phyloP scores from a whole-genome alignment of 169 alveolate genomes.

The Cytauxzoon felis region DNA sequence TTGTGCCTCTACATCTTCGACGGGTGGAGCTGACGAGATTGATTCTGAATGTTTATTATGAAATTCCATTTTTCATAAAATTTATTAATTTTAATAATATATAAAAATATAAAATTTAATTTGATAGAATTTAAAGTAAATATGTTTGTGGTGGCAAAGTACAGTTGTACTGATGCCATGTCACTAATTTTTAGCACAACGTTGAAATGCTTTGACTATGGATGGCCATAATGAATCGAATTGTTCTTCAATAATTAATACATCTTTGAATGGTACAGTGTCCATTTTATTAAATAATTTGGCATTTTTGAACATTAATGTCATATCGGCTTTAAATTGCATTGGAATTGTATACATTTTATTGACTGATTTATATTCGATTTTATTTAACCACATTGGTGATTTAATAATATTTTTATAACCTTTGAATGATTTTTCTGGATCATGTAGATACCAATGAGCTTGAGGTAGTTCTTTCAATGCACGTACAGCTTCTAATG shows the following conservation, averaged over 20 bases:
- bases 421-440: constrained; percentile 61
- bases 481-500: constrained; percentile 66
- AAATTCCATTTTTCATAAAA: too few species aligned
- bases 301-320: constrained; percentile 56
- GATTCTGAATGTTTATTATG: too few species aligned
- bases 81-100: too few species aligned
- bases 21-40: too few species aligned
- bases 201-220: constrained; percentile 53
- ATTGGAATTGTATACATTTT: constrained; percentile 60
- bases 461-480: constrained; percentile 72
- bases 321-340: constrained; percentile 72
- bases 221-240: constrained; percentile 64
- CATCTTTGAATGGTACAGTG: constrained; percentile 54
- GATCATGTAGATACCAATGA: constrained; percentile 65
- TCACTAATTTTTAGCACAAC: constrained; percentile 25
- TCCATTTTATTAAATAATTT: constrained; percentile 56
- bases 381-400: constrained; percentile 71
- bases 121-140: too few species aligned
- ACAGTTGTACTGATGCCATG: too few species aligned
- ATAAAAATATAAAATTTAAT: too few species aligned
- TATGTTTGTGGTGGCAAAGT: too few species aligned
- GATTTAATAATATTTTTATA: constrained; percentile 50
- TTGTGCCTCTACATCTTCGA: too few species aligned
- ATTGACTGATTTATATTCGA: constrained; percentile 56
- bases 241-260: constrained; percentile 47